Conservation (phyloP, 1,284 basidiomycete species). For the Albatrellus sp. region DNA sequence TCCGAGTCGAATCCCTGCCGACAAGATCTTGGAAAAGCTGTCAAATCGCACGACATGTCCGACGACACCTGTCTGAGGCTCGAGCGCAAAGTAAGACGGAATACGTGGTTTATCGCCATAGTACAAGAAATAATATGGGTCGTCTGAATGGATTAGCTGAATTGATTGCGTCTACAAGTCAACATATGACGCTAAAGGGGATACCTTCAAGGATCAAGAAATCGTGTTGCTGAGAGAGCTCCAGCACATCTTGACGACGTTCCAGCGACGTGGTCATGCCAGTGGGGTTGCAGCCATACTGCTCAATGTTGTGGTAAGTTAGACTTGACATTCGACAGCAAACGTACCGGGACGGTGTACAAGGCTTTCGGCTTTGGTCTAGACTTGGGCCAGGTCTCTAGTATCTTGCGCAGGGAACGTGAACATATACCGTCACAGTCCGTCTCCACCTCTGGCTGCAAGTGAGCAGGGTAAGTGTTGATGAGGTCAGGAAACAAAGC, state of each 20-base stretch:
- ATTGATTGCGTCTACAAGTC: not conserved
- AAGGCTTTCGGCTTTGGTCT: conserved; percentile 71
- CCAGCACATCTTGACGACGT: conserved; percentile 69
- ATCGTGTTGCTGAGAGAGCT: conserved; percentile 63
- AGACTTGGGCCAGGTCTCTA: conserved; percentile 67
- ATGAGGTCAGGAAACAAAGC: conserved; percentile 11
- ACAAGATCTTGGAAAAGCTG: conserved; percentile 81
- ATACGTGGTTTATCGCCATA: conserved; percentile 51
- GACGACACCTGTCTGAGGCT: conserved; percentile 39
- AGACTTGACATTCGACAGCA: conserved; percentile 8
- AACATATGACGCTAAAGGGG: conserved; percentile 8
- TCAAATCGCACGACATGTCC: conserved; percentile 83
- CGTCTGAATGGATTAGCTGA: conserved; percentile 34
- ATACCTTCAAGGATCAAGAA: conserved; percentile 79
- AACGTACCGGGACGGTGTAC: conserved; percentile 69
- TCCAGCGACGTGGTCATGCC: conserved; percentile 66
- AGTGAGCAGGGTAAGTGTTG: too few relatives aligned
- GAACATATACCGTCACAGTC: conserved; percentile 71
- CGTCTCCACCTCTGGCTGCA: conserved; percentile 73
- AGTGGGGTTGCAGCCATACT: conserved; percentile 81
- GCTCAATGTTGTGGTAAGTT: too few relatives aligned
- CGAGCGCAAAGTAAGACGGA: conserved; percentile 73
- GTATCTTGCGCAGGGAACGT: conserved; percentile 45
- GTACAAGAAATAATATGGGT: conserved; percentile 71
- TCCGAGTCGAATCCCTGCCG: conserved; percentile 72